Base-by-base conservation (phyloP, 179 eudicot genomes). In the Gypsophila paniculata region DNA sequence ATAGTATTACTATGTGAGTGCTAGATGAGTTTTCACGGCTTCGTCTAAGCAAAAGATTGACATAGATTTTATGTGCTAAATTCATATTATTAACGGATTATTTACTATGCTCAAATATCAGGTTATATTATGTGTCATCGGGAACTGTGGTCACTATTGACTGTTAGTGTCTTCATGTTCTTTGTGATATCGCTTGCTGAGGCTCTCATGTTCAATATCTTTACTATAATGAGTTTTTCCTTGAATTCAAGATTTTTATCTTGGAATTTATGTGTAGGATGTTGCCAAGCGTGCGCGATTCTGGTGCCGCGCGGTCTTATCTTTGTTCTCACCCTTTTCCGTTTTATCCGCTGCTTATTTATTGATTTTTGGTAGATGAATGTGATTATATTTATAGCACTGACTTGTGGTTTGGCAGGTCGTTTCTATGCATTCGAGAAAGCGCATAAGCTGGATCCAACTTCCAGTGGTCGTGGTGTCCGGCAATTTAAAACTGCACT, bases 371-470 rank as follows among this genome's bases (percentile, higher is more conserved):
- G 36, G 52, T 25, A 32, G 6, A 5, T 23, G 17, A 9, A 60
- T 61, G 22, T 34, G 2, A n/a, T 22, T 69, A 23, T 51, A n/a
- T 51, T 14, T 25, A 13, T 61, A 57, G 54, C 61, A 36, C 61
- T 78, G 65, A 70, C 61, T 79, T 68, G 49, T 66, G 68, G 46
- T 75, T 46, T 75, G 74, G 58, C 78, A 95, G 99, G 99, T 80
- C 90, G 99, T 49, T 95, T 95, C 76, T 90, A 95, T 84, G 99
- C 99, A 22, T 95, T 92, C 82, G 99, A 95, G 80, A 90, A 95
- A 83, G 98, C 98, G 59, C 99, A 95, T 72, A 83, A 82, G 70
- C 78, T 92, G 83, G 99, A 95, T 71, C 99, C 99, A 14, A 90
- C 89, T 69, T 95, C 99, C 5, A 95, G 98, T 73, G 98, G 98